phyloP scores from a whole-genome alignment of 192 early-diverging fungal species.

The Coemansia asiatica region DNA sequence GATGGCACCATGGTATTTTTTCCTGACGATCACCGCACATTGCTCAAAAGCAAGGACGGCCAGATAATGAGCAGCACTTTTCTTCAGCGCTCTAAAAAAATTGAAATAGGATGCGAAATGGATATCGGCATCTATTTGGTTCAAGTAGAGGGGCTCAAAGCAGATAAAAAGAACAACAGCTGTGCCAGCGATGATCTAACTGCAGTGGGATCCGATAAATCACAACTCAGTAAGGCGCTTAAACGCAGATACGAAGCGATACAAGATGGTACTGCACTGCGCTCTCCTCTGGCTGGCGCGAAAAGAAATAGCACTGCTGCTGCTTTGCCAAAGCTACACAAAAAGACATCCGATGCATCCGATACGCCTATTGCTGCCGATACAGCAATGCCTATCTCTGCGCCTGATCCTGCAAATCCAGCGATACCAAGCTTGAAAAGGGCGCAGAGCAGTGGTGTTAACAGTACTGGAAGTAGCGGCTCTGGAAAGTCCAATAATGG shows the following conservation, averaged over 20 bases:
- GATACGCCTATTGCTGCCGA: neutral
- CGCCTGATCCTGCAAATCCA: neutral
- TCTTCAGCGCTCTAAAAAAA: conserved; percentile 16
- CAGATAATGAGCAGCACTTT: conserved; percentile 23
- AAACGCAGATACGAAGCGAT: conserved; percentile 31
- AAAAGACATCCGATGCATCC: conserved; percentile 6
- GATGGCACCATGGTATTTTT: conserved; percentile 30
- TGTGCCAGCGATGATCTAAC: conserved; percentile 16
- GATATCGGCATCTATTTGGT: conserved; percentile 42
- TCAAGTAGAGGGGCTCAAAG: conserved; percentile 36
- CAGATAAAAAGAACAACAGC: neutral
- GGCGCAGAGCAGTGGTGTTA: conserved; percentile 3
- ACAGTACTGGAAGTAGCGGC: neutral
- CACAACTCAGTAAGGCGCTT: conserved; percentile 5
- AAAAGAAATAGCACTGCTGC: conserved; percentile 1
- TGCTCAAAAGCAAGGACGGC: conserved; percentile 32
- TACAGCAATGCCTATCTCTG: neutral
- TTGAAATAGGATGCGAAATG: conserved; percentile 38
- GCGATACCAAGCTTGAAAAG: neutral
- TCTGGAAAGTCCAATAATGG: no score
- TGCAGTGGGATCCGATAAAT: no score
- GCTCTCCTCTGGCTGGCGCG: conserved; percentile 2
- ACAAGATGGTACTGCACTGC: neutral
- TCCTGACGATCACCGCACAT: conserved; percentile 16
- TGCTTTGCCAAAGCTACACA: conserved; percentile 10